Base-by-base conservation (phyloP, 78 protist species). In the Protostelium mycophagum region DNA sequence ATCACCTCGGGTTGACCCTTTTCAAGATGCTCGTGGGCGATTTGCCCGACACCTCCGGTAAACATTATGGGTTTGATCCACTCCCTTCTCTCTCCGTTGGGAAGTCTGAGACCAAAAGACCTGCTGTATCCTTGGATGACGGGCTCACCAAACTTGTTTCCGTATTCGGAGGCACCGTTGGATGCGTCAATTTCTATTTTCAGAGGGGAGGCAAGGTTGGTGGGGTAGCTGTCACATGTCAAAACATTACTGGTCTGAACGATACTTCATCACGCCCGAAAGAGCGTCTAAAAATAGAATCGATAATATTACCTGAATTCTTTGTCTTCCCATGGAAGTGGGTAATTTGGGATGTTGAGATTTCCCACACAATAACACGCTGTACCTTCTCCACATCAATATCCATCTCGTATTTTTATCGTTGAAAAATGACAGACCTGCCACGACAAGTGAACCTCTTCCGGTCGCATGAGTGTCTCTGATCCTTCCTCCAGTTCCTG, bases 21-120 rank as follows among this genome's bases (percentile, higher is more conserved):
- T 28, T 86, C 36, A 25, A 85, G 29, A 88, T 95, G 95, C 85
- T 88, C 86, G n/a, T 1, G 89, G 63, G 90, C 90, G 88, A 96
- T 93, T 35, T 88, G 85, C 36, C 98, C 99, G 84, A 96, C n/a
- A 84, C 99, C 99, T n/a, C 97, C 98, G 0, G 97, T 89, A 85
- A 98, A 94, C 98, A 98, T 96, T 91, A 98, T 98, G 38, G 99
- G 99, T 91, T 98, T 98, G 93, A 95, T 87, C 94, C 95, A 97
- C 92, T 95, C 98, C 51, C 95, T 90, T 38, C 98, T 88, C 90
- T 90, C 94, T 28, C 96, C 96, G 88, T 85, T 36, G 63, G 91
- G 85, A 0, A 88, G 34, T 34, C 89, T 35, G n/a, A 51, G 86
- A 83, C 91, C 91, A 63, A 87, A 94, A 0, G 94, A 88, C 85